These are phyloP conservation scores for Bathelium albidoporum DNA, from an alignment of 495 filamentous ascomycete genomes.

Conservation along the genomic window DNA sequence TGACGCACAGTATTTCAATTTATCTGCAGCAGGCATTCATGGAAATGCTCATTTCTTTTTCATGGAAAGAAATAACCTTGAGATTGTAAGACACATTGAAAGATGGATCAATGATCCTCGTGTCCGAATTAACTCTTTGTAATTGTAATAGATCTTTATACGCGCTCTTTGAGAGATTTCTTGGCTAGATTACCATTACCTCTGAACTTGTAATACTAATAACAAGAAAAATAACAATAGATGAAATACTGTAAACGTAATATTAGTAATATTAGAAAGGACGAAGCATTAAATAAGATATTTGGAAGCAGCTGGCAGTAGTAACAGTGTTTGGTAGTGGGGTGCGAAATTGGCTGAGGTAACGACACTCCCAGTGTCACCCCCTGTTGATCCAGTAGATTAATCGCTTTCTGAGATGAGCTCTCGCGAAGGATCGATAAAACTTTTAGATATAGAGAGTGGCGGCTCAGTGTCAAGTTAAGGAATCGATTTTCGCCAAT, in stretches of 20 bases:
- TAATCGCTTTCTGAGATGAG: background rate
- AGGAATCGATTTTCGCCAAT: background rate
- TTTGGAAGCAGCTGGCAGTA: too few relatives aligned
- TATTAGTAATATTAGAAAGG: too few relatives aligned
- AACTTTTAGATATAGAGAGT: background rate
- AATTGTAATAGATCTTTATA: too few relatives aligned
- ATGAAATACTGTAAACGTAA: too few relatives aligned
- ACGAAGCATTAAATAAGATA: too few relatives aligned
- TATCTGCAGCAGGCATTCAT: conserved; percentile 37
- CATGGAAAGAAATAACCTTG: conserved; percentile 49
- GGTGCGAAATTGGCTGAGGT: background rate
- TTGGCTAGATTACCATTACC: too few relatives aligned
- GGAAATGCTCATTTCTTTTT: conserved; percentile 54
- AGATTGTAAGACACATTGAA: conserved; percentile 10
- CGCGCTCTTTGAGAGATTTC: too few relatives aligned
- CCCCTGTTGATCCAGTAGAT: background rate
- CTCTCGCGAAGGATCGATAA: background rate
- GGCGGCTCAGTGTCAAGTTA: background rate
- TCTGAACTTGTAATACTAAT: too few relatives aligned
- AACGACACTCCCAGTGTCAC: too few relatives aligned
- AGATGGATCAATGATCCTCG: background rate
- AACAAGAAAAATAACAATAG: too few relatives aligned
- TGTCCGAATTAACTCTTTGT: background rate
- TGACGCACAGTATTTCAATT: conserved; percentile 34
- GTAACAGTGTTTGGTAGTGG: too few relatives aligned